A percentile compares a stretch with the other conserved stretches of the same genome.
phyloP scores from a whole-genome alignment of 1,284 basidiomycete genomes.

The Peniophora sp. region DNA sequence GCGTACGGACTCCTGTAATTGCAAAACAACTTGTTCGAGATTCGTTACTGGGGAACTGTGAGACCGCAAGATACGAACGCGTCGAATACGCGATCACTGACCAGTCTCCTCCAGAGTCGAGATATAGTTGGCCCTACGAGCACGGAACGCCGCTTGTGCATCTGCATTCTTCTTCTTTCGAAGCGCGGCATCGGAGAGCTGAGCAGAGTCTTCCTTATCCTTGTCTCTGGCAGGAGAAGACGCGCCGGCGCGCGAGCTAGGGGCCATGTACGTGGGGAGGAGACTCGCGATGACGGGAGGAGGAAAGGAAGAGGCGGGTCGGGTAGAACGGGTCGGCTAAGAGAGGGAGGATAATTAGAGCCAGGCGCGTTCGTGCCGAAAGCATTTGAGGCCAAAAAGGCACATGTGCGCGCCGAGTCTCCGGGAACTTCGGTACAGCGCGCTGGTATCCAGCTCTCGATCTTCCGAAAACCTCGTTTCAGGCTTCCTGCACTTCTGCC shows the following conservation, averaged over 20 bases:
- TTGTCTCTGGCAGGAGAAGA: slow-evolving; percentile 25
- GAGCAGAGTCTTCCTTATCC: slow-evolving; percentile 29
- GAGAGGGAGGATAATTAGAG: slow-evolving; percentile 1
- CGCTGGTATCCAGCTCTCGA: too few species aligned
- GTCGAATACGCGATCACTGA: slow-evolving; percentile 22
- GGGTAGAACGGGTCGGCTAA: background rate
- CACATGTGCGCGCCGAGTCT: too few species aligned
- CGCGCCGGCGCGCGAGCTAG: slow-evolving; percentile 16
- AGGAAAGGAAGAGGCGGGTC: slow-evolving; percentile 3
- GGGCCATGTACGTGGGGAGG: slow-evolving; percentile 23
- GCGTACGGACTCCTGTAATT: slow-evolving; percentile 72
- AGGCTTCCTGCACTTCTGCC: too few species aligned
- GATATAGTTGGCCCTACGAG: slow-evolving; percentile 75
- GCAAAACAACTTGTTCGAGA: slow-evolving; percentile 71
- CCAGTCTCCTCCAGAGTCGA: slow-evolving; percentile 83
- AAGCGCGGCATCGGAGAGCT: slow-evolving; percentile 53
- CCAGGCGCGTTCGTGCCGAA: too few species aligned
- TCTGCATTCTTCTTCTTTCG: slow-evolving; percentile 83
- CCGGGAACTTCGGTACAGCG: too few species aligned
- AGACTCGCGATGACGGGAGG: slow-evolving; percentile 8
- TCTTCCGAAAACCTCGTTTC: too few species aligned
- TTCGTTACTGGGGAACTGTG: slow-evolving; percentile 49
- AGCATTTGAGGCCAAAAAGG: slow-evolving; percentile 29
- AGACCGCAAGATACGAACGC: slow-evolving; percentile 5
- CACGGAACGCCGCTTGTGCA: slow-evolving; percentile 66